Conservation (phyloP, 2,329 filamentous ascomycete genomes). For the Rugonectria rugulosa region DNA sequence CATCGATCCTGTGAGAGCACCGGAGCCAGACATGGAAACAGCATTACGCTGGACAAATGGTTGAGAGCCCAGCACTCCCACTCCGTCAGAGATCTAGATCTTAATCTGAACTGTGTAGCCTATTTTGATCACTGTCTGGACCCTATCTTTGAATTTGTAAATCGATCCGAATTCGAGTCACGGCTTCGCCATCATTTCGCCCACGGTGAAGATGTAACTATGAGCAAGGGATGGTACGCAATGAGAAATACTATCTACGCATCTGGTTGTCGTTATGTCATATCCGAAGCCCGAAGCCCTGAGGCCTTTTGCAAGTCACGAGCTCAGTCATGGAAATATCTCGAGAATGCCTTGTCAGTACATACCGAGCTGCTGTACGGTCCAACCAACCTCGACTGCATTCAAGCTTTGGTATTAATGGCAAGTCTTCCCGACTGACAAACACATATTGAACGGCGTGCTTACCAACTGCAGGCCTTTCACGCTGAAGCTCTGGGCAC, state of each 20-base stretch:
- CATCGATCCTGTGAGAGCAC: no score
- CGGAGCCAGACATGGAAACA: no score
- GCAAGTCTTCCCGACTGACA: background rate
- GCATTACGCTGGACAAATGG: no score
- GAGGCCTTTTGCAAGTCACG: background rate
- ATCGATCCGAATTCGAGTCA: no score
- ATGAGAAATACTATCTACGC: conserved; percentile 5
- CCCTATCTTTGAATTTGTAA: no score
- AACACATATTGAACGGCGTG: no score
- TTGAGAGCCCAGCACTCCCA: no score
- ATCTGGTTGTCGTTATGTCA: background rate
- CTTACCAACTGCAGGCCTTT: background rate
- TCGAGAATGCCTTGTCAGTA: conserved; percentile 8
- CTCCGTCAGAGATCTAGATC: no score
- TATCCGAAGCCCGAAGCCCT: background rate
- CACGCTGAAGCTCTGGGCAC: conserved; percentile 3
- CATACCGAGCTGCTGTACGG: conserved; percentile 5
- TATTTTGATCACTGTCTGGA: no score
- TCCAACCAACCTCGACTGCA: background rate
- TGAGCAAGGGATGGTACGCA: conserved; percentile 4
- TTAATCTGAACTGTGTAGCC: no score
- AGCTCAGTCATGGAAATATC: conserved; percentile 6
- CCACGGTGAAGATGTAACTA: background rate
- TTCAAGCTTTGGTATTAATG: conserved; percentile 6
- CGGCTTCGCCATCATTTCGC: background rate